Conservation (phyloP, 495 filamentous ascomycete species). For the Trypethelium eluteriae region DNA sequence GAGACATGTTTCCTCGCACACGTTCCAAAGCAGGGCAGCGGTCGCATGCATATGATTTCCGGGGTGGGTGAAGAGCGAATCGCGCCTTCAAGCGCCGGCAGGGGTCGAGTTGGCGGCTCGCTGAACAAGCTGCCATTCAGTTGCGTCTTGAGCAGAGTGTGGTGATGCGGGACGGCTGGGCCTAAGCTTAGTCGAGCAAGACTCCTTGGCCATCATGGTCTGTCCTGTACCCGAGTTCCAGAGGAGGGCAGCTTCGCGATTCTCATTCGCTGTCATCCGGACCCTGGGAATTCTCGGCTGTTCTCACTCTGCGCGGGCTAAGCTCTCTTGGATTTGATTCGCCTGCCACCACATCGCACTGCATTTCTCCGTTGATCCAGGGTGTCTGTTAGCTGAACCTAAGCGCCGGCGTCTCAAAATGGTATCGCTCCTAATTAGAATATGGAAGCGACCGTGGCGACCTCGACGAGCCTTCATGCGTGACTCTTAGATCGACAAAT, state of each 20-base stretch:
- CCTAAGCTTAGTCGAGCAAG: background rate
- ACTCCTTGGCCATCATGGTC: background rate
- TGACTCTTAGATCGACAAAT: background rate
- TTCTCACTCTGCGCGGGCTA: background rate
- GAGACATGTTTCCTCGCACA: conserved; percentile 7
- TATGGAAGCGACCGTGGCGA: background rate
- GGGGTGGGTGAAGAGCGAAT: background rate
- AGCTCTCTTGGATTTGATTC: background rate
- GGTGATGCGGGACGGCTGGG: background rate
- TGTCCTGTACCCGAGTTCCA: background rate
- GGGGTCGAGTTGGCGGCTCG: conserved; percentile 6
- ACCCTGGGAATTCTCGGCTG: background rate
- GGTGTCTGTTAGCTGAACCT: background rate
- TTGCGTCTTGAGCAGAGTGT: background rate
- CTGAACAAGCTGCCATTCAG: background rate
- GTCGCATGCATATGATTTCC: conserved; percentile 8
- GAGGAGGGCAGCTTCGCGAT: background rate
- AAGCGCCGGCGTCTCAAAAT: conserved; percentile 4
- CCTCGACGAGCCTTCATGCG: background rate
- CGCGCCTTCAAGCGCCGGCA: background rate
- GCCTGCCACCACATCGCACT: background rate
- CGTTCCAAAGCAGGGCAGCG: conserved; percentile 7
- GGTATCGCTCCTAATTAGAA: background rate
- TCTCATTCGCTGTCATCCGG: background rate
- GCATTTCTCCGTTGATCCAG: background rate